phyloP scores from a whole-genome alignment of 306 rosid genomes.

The apple (Malus domestica) region DNA sequence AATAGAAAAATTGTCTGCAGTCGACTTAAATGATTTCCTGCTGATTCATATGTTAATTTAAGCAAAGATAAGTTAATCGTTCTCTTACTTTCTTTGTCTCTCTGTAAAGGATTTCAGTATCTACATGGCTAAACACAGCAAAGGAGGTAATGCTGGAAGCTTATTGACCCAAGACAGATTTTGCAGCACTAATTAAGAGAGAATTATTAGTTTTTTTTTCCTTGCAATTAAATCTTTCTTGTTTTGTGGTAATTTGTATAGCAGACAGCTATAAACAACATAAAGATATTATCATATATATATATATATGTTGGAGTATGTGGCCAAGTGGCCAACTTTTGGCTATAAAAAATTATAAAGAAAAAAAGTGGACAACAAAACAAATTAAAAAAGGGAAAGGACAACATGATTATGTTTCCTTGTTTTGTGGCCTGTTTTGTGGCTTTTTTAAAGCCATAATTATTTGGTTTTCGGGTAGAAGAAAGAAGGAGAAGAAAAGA shows the following conservation, averaged over 20 bases:
- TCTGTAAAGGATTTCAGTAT: background rate
- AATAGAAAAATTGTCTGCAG: background rate
- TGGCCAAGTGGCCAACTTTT: too few relatives aligned
- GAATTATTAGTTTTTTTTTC: background rate
- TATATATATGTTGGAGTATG: background rate
- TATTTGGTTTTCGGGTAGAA: too few relatives aligned
- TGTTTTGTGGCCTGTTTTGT: too few relatives aligned
- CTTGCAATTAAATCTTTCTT: background rate
- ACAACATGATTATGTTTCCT: too few relatives aligned
- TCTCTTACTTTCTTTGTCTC: background rate
- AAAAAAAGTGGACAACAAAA: too few relatives aligned
- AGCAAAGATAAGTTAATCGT: background rate
- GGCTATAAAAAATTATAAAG: too few relatives aligned
- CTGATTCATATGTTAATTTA: background rate
- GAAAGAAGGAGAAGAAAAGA: too few relatives aligned
- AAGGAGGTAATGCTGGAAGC: background rate
- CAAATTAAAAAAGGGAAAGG: too few relatives aligned
- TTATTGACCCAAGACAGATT: conserved; percentile 2
- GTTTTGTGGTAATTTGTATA: background rate
- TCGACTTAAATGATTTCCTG: background rate
- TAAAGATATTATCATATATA: background rate
- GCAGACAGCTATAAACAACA: background rate
- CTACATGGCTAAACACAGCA: background rate
- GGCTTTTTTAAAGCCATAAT: too few relatives aligned
- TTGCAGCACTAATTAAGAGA: background rate